Evolutionary conservation across 2,329 filamentous ascomycete genomes (phyloP).

Genomic region (Fusarium vanettenii): DNA sequence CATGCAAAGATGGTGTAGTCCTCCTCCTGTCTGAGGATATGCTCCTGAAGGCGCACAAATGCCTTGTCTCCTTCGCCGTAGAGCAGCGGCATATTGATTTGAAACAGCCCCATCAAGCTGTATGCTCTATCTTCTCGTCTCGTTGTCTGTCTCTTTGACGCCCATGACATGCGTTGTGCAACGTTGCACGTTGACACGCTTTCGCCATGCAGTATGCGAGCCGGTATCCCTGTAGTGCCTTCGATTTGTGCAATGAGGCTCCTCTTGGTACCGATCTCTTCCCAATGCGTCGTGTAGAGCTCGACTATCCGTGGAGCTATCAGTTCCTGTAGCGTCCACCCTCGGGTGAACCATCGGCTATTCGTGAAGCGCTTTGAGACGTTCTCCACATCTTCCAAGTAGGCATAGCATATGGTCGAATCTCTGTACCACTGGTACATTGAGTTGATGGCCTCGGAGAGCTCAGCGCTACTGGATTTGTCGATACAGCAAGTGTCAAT

Average conservation of each 20-base stretch:
- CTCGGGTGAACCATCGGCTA: background rate
- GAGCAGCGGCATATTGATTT: constrained; percentile 20
- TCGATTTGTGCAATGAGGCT: background rate
- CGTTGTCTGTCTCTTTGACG: constrained; percentile 15
- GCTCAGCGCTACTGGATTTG: constrained; percentile 22
- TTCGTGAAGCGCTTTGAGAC: background rate
- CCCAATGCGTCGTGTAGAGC: constrained; percentile 9
- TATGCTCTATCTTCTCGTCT: constrained; percentile 21
- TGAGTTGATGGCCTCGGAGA: constrained; percentile 3
- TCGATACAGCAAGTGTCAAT: constrained; percentile 25
- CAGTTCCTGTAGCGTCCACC: constrained; percentile 8
- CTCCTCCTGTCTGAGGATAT: constrained; percentile 20
- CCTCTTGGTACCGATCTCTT: constrained; percentile 11
- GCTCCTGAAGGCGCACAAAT: constrained; percentile 12
- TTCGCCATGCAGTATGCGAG: background rate
- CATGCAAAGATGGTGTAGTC: constrained; percentile 23
- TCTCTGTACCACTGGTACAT: constrained; percentile 13
- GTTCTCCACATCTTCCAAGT: constrained; percentile 7
- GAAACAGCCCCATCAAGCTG: constrained; percentile 13
- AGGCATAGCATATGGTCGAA: constrained; percentile 15
- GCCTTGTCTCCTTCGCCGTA: constrained; percentile 18
- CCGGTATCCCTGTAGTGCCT: background rate
- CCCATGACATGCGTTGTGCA: constrained; percentile 24
- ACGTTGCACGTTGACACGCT: background rate
- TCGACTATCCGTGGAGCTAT: constrained; percentile 18